A percentile compares a stretch with the other conserved stretches of the same genome.
These are phyloP conservation scores for Exophiala spinifera DNA, from an alignment of 2,329 filamentous ascomycete species.

Conservation along the genomic window DNA sequence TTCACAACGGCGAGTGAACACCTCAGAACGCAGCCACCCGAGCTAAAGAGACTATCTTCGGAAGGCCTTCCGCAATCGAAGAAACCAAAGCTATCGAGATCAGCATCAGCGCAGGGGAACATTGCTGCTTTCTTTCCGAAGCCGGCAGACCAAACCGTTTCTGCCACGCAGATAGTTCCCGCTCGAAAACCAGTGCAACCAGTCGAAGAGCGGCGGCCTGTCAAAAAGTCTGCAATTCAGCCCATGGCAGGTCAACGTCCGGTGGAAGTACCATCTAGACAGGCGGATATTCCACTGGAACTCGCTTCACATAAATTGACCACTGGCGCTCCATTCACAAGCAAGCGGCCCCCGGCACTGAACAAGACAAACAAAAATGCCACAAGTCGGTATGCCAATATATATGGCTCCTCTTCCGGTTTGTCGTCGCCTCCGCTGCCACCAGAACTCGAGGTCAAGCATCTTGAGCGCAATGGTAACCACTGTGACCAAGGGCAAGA, in stretches of 20 bases:
- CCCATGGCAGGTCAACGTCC: not conserved
- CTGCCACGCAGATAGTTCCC: not conserved
- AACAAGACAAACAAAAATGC: constrained; percentile 8
- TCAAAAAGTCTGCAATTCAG: not conserved
- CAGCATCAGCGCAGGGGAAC: constrained; percentile 48
- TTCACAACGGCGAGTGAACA: constrained; percentile 63
- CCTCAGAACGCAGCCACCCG: constrained; percentile 35
- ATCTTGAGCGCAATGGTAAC: too few species aligned
- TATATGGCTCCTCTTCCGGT: constrained; percentile 26
- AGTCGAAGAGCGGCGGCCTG: not conserved
- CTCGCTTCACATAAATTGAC: constrained; percentile 19
- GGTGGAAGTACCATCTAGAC: not conserved
- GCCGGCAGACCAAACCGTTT: constrained; percentile 1
- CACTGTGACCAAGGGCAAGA: constrained; percentile 2
- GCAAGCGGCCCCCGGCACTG: constrained; percentile 10
- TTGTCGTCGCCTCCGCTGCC: too few species aligned
- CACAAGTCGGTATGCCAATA: constrained; percentile 35
- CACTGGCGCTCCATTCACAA: constrained; percentile 6
- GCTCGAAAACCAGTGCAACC: too few species aligned
- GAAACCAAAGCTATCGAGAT: constrained; percentile 37
- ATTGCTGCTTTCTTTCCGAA: constrained; percentile 50
- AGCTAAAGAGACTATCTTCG: constrained; percentile 23
- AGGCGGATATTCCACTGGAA: constrained; percentile 9
- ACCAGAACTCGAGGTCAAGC: too few species aligned
- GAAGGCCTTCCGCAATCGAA: constrained; percentile 32